These are phyloP conservation scores for Fusarium subtropicale DNA, from an alignment of 2,329 filamentous ascomycete species.

Conservation along the genomic window DNA sequence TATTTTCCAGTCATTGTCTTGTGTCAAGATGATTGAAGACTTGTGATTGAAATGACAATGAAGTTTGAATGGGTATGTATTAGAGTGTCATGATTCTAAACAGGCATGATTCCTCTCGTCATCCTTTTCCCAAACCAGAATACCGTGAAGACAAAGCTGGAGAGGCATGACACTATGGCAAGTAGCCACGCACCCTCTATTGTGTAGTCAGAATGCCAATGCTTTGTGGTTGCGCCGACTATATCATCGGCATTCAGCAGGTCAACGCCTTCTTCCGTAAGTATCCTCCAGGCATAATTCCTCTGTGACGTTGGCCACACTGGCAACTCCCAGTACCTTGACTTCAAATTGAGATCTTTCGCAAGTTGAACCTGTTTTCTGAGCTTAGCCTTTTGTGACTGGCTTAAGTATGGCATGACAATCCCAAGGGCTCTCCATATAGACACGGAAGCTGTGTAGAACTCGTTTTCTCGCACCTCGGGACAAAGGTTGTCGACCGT, in stretches of 20 bases:
- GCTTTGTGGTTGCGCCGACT: slow-evolving; percentile 50
- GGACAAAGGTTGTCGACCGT: slow-evolving; percentile 19
- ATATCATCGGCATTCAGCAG: slow-evolving; percentile 73
- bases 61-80: background rate
- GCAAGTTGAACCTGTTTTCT: slow-evolving; percentile 60
- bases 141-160: slow-evolving; percentile 29
- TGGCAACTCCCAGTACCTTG: slow-evolving; percentile 70
- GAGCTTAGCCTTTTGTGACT: slow-evolving; percentile 56
- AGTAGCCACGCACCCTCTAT: slow-evolving; percentile 41
- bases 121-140: slow-evolving; percentile 33
- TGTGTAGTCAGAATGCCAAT: slow-evolving; percentile 32
- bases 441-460: slow-evolving; percentile 72
- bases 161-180: slow-evolving; percentile 31
- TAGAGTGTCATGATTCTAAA: background rate
- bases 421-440: slow-evolving; percentile 66
- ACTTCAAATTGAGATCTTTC: slow-evolving; percentile 63
- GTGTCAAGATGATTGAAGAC: too few species aligned
- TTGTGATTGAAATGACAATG: background rate
- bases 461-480: slow-evolving; percentile 58
- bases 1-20: background rate
- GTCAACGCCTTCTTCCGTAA: slow-evolving; percentile 67
- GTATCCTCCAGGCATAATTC: slow-evolving; percentile 67
- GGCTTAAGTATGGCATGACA: slow-evolving; percentile 53
- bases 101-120: slow-evolving; percentile 1
- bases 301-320: slow-evolving; percentile 67